Base-by-base conservation (phyloP, 2,329 filamentous ascomycete genomes). In the Xylaria polymorpha region DNA sequence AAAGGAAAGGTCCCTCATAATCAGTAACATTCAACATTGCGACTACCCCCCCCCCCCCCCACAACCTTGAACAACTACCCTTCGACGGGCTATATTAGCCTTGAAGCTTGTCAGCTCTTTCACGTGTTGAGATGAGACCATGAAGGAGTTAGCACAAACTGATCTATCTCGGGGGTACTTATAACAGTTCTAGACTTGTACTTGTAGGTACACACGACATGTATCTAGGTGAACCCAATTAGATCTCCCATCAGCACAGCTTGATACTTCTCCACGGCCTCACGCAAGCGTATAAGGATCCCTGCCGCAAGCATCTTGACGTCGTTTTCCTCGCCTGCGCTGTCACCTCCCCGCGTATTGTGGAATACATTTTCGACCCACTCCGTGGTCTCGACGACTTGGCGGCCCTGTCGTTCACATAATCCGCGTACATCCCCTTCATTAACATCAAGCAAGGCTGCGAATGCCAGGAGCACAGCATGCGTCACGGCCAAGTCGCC, bases 331-430 rank as follows among this genome's bases (percentile, higher is more conserved):
- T 97, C 91, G 53, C 85, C 84, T 44, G 84, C 84, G 0, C 83
- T 83, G 41, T 76, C 76, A n/a, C 76, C 77, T 0, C 86, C 86
- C 37, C 83, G 81, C 8, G 82, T 83, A 41, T 83, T 83, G 68
- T 91, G 88, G 80, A 98, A 97, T 1, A 98, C 87, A 64, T 85
- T 85, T 51, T 89, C 86, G 1, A 93, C 92, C 96, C 96, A 99
- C 76, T 94, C 92, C 75, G 93, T 88, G 68, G 93, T 92, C 85
- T 98, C 95, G 61, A 97, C 85, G 25, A 98, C 83, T 79, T 95
- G 90, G 65, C 89, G 88, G 0, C 92, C 90, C 74, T 94, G 88
- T 66, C 91, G 88, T 68, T 90, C 88, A 58, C 93, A 95, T 2
- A 99, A 79, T 1, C 89, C 85, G 73, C 90, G 84, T 81, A 91